Percentiles rank a stretch among this genome's conserved stretches.
Conservation (phyloP, 345 rosid genomes). For the Jatropha curcas region DNA sequence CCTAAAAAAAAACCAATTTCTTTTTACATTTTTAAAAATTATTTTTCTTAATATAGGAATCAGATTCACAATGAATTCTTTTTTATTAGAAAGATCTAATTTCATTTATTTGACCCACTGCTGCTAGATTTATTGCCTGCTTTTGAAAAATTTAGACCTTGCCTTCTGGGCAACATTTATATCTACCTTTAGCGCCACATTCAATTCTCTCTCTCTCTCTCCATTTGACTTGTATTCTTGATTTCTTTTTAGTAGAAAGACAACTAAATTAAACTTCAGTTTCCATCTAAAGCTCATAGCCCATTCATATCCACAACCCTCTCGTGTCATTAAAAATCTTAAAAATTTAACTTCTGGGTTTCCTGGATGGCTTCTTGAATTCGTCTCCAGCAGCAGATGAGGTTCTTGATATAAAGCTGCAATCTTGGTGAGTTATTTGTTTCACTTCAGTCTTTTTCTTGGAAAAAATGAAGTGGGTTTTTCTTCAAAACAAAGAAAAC, state of each 20-base stretch:
- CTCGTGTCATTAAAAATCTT: not conserved
- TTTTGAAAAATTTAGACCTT: conserved; percentile 20
- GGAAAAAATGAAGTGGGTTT: conserved; percentile 43
- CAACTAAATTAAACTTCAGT: not conserved
- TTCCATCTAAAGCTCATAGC: not conserved
- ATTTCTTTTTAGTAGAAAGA: not conserved
- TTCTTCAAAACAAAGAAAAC: conserved; percentile 31
- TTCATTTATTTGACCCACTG: conserved; percentile 22
- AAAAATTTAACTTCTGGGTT: not conserved
- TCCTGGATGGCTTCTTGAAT: conserved; percentile 8
- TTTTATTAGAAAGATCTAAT: conserved; percentile 2
- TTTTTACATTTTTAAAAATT: not conserved
- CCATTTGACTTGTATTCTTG: conserved; percentile 1
- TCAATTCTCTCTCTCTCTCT: conserved; percentile 25
- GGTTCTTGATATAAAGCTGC: conserved; percentile 24
- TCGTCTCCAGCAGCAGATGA: conserved; percentile 22
- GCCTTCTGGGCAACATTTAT: conserved; percentile 27
- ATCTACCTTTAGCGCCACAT: conserved; percentile 20
- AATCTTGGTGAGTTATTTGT: conserved; percentile 35
- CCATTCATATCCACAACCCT: not conserved
- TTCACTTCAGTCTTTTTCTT: not conserved
- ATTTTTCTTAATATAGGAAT: not conserved
- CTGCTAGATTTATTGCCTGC: conserved; percentile 22
- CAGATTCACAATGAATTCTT: not conserved
- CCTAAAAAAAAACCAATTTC: too few relatives aligned